These are phyloP conservation scores for Fusarium austroafricanum DNA, from an alignment of 2,329 filamentous ascomycete species.

Conservation along the genomic window DNA sequence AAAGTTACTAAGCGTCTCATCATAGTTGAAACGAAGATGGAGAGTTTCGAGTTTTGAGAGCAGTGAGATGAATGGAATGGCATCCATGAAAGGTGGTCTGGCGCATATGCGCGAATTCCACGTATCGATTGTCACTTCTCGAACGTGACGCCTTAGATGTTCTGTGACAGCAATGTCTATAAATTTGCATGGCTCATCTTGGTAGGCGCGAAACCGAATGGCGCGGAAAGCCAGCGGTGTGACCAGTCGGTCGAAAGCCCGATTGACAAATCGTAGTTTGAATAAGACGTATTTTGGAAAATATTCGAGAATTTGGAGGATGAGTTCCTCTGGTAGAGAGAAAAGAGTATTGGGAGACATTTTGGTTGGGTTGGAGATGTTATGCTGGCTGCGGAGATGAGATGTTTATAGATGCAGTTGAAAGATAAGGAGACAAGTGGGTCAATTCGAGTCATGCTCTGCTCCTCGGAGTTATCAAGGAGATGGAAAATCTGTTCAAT, in stretches of 20 bases:
- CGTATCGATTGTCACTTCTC: constrained; percentile 19
- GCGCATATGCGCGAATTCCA: background rate
- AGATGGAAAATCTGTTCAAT: too few species aligned
- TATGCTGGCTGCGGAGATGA: background rate
- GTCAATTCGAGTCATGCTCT: background rate
- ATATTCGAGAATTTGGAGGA: background rate
- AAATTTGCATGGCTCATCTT: constrained; percentile 1
- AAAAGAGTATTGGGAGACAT: background rate
- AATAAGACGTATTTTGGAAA: constrained; percentile 1
- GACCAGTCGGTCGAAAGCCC: background rate
- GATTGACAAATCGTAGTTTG: background rate
- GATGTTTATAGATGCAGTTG: background rate
- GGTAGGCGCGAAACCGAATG: constrained; percentile 6
- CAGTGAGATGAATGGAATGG: constrained; percentile 1
- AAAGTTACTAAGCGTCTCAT: background rate
- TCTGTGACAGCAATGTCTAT: background rate
- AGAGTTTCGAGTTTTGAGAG: constrained; percentile 11
- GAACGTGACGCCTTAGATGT: background rate
- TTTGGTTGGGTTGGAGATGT: background rate
- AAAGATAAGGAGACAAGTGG: background rate
- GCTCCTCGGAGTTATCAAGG: background rate
- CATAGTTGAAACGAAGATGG: constrained; percentile 2
- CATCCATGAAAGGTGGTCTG: background rate
- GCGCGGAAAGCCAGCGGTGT: constrained; percentile 2
- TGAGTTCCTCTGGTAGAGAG: background rate